Evolutionary conservation across 208 protist genomes (phyloP), one percentile per base, ranked within the genome.

Genomic region (Naegleria gruberi): DNA sequence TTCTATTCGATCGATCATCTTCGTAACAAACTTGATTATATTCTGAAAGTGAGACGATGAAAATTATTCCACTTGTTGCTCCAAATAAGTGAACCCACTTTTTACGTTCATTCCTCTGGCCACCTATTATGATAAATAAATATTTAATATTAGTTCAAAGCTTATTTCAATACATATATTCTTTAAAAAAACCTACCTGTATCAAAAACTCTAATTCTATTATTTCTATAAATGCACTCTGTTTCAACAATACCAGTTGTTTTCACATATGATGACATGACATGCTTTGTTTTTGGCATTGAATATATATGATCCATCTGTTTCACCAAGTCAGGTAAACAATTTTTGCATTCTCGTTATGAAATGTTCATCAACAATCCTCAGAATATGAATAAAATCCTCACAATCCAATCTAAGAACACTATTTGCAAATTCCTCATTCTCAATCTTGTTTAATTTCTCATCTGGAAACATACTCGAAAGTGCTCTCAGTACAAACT

Each of bases 51-150:
- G 92, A 37, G 37, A 77, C 19, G 7, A 93, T 90, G 57, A 97
- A 97, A 46, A 97, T 94, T 51, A 97, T 91, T 26, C 93, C 95
- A 37, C 91, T 96, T 3, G 97, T 95, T 86, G 92, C 93, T 74
- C 96, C 92, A 91, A 97, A 97, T 88, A 92, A 95, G 85, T 97
- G 94, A 65, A 97, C 95, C 96, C 95, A 97, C 89, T 97, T 96
- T 73, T 92, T 94, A 46, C 95, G 87, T 90, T 97, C 95, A 37
- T 92, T 94, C 17, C 95, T 47, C 90, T 97, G 96, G 17, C 95
- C 95, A 87, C 95, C 44, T 65, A 5, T 74, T 47, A 0, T 41
- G 10, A 65, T 30, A 55, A 91, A 45, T 82, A 45, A 23, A 40
- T 86, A 41, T 34, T 91, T 30, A 12, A 87, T 74, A 4, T 37